Conservation (phyloP, 306 rosid genomes). For the Gillenia trifoliata region DNA sequence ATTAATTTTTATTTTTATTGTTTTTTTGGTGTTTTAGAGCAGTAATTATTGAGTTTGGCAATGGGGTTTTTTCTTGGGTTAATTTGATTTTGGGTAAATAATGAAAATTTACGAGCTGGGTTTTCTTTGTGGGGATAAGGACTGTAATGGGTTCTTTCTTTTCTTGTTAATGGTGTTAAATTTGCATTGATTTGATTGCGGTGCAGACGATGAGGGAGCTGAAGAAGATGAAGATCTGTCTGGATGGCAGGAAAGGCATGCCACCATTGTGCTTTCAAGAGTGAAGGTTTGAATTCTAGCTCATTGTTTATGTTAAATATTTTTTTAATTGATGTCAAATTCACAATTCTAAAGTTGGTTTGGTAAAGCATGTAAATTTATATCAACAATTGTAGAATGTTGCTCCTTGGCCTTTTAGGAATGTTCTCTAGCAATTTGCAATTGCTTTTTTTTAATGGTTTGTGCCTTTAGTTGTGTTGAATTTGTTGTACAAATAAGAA, state of each 20-base stretch:
- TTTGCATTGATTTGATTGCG: neutral
- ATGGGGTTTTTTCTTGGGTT: neutral
- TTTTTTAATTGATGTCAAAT: neutral
- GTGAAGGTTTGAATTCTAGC: conserved; percentile 57
- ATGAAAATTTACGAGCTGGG: neutral
- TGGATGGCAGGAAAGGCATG: conserved; percentile 88
- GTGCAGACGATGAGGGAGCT: conserved; percentile 47
- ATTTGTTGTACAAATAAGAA: neutral
- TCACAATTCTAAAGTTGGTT: neutral
- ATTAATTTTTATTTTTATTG: neutral
- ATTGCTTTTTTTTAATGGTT: neutral
- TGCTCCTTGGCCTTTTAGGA: neutral
- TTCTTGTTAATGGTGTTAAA: neutral
- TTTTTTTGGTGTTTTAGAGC: neutral
- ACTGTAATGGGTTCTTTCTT: neutral
- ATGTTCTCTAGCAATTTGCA: neutral
- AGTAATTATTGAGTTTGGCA: neutral
- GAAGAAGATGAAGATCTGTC: conserved; percentile 59
- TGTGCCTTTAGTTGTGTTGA: neutral
- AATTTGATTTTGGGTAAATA: neutral
- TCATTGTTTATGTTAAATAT: neutral
- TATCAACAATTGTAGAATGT: neutral
- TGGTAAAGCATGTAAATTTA: neutral
- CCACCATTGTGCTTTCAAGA: conserved; percentile 66
- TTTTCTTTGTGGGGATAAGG: neutral